These are phyloP conservation scores for Solanum lycopersicoides DNA, from an alignment of 257 asterid species.

Conservation along the genomic window DNA sequence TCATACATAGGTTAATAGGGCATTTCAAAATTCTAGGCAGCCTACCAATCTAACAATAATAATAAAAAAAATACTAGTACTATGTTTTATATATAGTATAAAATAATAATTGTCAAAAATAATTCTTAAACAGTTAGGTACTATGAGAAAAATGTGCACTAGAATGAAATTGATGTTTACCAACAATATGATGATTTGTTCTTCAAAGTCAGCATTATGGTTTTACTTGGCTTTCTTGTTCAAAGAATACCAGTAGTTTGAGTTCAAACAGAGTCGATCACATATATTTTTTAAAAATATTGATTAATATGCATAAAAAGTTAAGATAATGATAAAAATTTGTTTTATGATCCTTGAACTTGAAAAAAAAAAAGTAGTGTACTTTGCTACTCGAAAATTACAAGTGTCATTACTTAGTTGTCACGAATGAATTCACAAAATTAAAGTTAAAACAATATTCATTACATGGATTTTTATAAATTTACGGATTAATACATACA, in stretches of 20 bases:
- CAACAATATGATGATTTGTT: not conserved
- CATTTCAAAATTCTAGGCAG: not conserved
- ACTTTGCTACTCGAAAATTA: not conserved
- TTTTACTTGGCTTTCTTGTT: not conserved
- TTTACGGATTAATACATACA: too few relatives aligned
- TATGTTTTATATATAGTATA: too few relatives aligned
- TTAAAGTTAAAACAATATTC: not conserved
- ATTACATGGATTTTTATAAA: not conserved
- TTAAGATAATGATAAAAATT: not conserved
- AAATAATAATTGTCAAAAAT: not conserved
- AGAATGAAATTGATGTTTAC: not conserved
- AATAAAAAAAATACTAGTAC: not conserved
- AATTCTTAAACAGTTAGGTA: not conserved
- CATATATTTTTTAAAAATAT: not conserved
- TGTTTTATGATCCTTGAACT: not conserved
- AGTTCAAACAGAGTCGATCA: not conserved
- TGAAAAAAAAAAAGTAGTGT: not conserved
- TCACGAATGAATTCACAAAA: not conserved
- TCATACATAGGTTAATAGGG: not conserved
- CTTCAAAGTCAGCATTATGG: not conserved
- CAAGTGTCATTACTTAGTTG: not conserved
- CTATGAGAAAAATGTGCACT: not conserved
- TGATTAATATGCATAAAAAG: not conserved
- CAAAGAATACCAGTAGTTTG: not conserved
- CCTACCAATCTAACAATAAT: not conserved